Percentiles rank a stretch among this genome's conserved stretches.
These are phyloP conservation scores for Fraxinus nigra DNA, from an alignment of 305 asterid genomes.

Conservation along the genomic window DNA sequence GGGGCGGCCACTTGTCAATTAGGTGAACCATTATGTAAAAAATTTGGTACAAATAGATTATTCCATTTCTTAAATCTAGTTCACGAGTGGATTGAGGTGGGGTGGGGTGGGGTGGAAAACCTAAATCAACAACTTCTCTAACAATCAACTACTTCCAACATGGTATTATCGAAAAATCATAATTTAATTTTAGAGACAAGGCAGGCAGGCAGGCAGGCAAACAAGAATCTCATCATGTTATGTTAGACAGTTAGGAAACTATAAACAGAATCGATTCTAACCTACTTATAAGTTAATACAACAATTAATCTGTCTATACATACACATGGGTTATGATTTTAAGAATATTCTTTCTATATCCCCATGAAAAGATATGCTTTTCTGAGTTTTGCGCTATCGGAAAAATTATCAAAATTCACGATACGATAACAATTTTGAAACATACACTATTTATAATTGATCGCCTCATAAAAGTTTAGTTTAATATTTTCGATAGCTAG, in stretches of 20 bases:
- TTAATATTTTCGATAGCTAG: not conserved
- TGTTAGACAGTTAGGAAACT: constrained; percentile 1
- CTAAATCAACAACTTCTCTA: too few species aligned
- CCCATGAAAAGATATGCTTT: not conserved
- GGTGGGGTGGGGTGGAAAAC: too few species aligned
- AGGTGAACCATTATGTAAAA: too few species aligned
- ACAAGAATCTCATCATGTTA: not conserved
- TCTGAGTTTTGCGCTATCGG: not conserved
- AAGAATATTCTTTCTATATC: not conserved
- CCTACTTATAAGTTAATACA: not conserved
- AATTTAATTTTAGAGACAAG: not conserved
- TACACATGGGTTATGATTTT: not conserved
- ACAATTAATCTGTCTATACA: not conserved
- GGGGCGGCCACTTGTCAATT: too few species aligned
- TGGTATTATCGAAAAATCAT: not conserved
- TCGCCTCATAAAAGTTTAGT: not conserved
- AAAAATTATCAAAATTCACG: not conserved
- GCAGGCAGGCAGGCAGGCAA: not conserved
- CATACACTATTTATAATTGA: not conserved
- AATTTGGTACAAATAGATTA: too few species aligned
- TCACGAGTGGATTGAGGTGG: too few species aligned
- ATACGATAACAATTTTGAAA: not conserved
- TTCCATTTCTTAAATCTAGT: too few species aligned
- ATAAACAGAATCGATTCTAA: not conserved
- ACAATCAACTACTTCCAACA: not conserved